A percentile compares a stretch with the other conserved stretches of the same genome.
These are phyloP conservation scores for Erythrobasidium hasegawianum DNA, from an alignment of 1,284 basidiomycete genomes.

Conservation along the genomic window DNA sequence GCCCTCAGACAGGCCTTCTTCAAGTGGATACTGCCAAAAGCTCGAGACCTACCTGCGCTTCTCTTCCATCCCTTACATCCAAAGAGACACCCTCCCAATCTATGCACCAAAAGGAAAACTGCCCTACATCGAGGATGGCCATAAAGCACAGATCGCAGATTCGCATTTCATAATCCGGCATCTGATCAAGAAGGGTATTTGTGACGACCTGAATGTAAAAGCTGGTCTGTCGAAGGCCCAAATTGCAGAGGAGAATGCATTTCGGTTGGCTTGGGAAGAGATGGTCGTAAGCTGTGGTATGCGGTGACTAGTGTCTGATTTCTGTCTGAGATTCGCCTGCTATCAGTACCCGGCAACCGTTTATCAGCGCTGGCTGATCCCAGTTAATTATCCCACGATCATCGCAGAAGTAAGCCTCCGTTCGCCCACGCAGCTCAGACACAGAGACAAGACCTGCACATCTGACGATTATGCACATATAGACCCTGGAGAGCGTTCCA, in stretches of 20 bases:
- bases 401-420: background rate
- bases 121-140: slow-evolving; percentile 13
- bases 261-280: background rate
- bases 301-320: too few relatives aligned
- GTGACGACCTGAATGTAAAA: slow-evolving; percentile 1
- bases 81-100: slow-evolving; percentile 1
- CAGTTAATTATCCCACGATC: background rate
- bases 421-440: too few relatives aligned
- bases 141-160: slow-evolving; percentile 8
- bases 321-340: too few relatives aligned
- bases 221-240: background rate
- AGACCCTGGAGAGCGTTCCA: too few relatives aligned
- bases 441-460: too few relatives aligned
- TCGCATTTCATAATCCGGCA: slow-evolving; percentile 20
- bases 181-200: background rate
- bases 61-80: slow-evolving; percentile 11
- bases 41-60: slow-evolving; percentile 18
- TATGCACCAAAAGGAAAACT: slow-evolving; percentile 25
- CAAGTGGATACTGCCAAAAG: slow-evolving; percentile 18
- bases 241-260: background rate
- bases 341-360: background rate
- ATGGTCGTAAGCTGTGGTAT: background rate
- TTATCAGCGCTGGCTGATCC: slow-evolving; percentile 2
- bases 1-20: slow-evolving; percentile 5
- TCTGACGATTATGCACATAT: too few relatives aligned